These are phyloP conservation scores for Mucor velutinosus DNA, from an alignment of 371 early-diverging fungal genomes.

Conservation along the genomic window DNA sequence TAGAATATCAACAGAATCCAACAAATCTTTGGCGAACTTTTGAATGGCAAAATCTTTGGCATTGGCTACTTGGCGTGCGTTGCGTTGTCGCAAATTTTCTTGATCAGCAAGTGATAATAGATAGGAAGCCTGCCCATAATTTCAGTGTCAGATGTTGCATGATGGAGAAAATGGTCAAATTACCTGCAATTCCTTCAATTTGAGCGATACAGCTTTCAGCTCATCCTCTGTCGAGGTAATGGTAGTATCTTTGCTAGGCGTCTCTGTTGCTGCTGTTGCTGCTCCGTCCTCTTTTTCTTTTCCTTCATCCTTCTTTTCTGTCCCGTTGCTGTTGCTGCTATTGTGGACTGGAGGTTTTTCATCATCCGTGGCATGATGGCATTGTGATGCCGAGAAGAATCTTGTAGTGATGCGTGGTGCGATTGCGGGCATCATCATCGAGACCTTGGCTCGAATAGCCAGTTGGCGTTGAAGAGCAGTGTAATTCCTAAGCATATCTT, in stretches of 20 bases:
- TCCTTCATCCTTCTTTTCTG: neutral
- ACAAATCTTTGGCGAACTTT: conserved; percentile 91
- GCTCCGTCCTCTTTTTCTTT: neutral
- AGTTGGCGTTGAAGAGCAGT: neutral
- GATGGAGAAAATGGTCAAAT: no score
- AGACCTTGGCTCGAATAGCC: neutral
- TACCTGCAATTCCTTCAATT: conserved; percentile 6
- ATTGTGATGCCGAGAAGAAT: neutral
- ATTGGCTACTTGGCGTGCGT: conserved; percentile 74
- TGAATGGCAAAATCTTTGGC: conserved; percentile 80
- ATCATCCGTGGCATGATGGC: neutral
- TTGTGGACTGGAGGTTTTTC: neutral
- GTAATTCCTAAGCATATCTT: neutral
- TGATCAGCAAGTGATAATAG: conserved; percentile 88
- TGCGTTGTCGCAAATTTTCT: conserved; percentile 86
- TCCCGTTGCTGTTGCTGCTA: neutral
- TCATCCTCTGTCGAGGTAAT: neutral
- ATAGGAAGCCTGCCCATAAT: conserved; percentile 48
- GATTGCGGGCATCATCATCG: neutral
- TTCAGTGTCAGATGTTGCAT: neutral
- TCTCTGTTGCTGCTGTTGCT: neutral
- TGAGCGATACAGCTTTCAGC: neutral
- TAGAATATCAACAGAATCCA: conserved; percentile 86
- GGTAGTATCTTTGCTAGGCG: neutral
- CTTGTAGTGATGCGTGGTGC: neutral